Conservation (phyloP, 805 yeast genomes). For the Metschnikowia santaceciliae region DNA sequence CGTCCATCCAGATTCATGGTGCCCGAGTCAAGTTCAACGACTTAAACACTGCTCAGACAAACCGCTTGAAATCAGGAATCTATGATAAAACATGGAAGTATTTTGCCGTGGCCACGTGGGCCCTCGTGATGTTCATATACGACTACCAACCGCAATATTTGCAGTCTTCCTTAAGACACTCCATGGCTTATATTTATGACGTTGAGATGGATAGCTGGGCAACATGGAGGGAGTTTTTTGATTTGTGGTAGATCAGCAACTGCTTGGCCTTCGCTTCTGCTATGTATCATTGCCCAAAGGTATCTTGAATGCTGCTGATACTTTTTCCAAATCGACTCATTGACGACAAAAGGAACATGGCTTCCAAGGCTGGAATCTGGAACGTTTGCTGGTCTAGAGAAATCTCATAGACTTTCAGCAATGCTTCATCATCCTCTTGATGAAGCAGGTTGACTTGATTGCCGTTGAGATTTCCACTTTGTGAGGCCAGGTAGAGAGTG, state of each 20-base stretch:
- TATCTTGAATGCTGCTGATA: background rate
- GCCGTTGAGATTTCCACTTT: background rate
- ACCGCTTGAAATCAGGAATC: constrained; percentile 24
- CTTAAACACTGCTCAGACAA: constrained; percentile 31
- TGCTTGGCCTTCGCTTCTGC: background rate
- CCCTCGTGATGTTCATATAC: constrained; percentile 66
- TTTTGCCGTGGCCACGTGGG: constrained; percentile 69
- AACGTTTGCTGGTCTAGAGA: background rate
- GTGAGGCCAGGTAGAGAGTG: background rate
- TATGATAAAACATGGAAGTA: constrained; percentile 49
- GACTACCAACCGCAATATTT: constrained; percentile 57
- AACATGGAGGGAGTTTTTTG: constrained; percentile 44
- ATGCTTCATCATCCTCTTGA: background rate
- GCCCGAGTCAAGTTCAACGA: constrained; percentile 21
- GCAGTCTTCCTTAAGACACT: constrained; percentile 60
- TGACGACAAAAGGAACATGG: background rate
- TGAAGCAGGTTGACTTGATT: background rate
- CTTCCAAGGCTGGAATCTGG: background rate
- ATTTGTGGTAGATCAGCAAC: constrained; percentile 14
- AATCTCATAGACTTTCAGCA: background rate
- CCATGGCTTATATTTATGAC: constrained; percentile 70
- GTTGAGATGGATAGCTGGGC: constrained; percentile 51
- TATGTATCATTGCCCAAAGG: background rate
- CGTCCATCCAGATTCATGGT: constrained; percentile 23
- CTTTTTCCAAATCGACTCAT: background rate